Evolutionary conservation across 192 early-diverging fungal genomes (phyloP).

Genomic region (Linderina pennispora): DNA sequence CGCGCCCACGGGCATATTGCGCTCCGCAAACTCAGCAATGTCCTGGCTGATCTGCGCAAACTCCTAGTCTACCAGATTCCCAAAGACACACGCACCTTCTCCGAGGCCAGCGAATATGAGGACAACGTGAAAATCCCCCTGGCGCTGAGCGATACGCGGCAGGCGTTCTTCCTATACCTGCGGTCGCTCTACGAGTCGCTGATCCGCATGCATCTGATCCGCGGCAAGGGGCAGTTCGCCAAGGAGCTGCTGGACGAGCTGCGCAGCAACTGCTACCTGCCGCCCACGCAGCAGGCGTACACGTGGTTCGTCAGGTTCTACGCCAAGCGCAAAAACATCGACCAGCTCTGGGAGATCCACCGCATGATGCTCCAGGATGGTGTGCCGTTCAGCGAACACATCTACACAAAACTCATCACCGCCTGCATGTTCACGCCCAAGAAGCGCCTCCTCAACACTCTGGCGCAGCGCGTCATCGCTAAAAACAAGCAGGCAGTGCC

Average conservation of each 20-base stretch:
- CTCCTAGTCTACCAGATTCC: constrained; percentile 27
- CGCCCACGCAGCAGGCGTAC: constrained; percentile 27
- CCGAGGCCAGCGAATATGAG: neutral
- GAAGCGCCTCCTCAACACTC: constrained; percentile 4
- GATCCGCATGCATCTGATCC: constrained; percentile 22
- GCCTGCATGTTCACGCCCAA: constrained; percentile 41
- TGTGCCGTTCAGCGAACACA: constrained; percentile 22
- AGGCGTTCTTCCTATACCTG: constrained; percentile 36
- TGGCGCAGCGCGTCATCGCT: constrained; percentile 5
- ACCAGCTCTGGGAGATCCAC: constrained; percentile 24
- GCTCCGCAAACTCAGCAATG: constrained; percentile 4
- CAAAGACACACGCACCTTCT: constrained; percentile 15
- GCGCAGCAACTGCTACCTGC: constrained; percentile 41
- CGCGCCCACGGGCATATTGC: constrained; percentile 22
- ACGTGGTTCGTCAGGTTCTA: constrained; percentile 37
- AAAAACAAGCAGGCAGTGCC: neutral
- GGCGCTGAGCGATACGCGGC: constrained; percentile 13
- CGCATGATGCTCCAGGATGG: constrained; percentile 41
- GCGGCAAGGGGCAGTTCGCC: constrained; percentile 12
- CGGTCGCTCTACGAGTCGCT: constrained; percentile 38
- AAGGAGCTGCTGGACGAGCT: constrained; percentile 29
- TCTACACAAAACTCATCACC: constrained; percentile 41
- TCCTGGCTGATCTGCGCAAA: constrained; percentile 13
- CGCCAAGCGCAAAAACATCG: constrained; percentile 39
- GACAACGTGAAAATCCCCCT: constrained; percentile 14